phyloP scores from a whole-genome alignment of 140 eudicot genomes.

The Senecio squalidus region DNA sequence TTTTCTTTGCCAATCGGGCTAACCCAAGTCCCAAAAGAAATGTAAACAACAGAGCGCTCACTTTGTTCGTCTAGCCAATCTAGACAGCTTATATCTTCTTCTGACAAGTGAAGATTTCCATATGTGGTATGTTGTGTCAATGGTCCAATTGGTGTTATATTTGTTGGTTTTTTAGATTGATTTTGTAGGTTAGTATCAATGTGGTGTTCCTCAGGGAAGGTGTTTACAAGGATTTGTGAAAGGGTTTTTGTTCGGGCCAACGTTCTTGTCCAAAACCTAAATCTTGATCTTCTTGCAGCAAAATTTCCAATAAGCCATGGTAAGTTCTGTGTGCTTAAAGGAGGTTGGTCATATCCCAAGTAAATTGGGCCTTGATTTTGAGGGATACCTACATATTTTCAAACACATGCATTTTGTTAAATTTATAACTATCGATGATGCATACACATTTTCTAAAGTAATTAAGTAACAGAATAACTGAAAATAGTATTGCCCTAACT shows the following conservation, averaged over 20 bases:
- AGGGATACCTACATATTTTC: conserved; percentile 54
- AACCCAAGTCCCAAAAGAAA: conserved; percentile 89
- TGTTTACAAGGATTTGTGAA: conserved; percentile 44
- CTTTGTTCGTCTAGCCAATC: conserved; percentile 61
- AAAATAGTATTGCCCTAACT: too few relatives aligned
- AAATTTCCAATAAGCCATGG: conserved; percentile 83
- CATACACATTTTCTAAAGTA: not conserved
- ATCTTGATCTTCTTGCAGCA: conserved; percentile 50
- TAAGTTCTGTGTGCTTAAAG: conserved; percentile 42
- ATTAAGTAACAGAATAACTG: too few relatives aligned
- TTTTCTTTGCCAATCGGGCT: conserved; percentile 57
- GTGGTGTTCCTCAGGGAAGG: conserved; percentile 33
- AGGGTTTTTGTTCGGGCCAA: conserved; percentile 53
- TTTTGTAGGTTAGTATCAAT: not conserved
- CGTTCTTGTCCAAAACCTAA: conserved; percentile 66
- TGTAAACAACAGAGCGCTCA: conserved; percentile 45
- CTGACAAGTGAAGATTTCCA: conserved; percentile 20
- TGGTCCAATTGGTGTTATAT: conserved; percentile 41
- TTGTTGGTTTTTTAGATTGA: conserved; percentile 4
- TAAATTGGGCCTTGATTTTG: conserved; percentile 40
- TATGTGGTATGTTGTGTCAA: conserved; percentile 17
- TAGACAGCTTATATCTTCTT: conserved; percentile 47
- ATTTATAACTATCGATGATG: not conserved
- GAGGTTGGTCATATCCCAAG: conserved; percentile 40
- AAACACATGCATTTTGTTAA: not conserved